phyloP scores from a whole-genome alignment of 1,284 basidiomycete genomes.

The Fistulina hepatica region DNA sequence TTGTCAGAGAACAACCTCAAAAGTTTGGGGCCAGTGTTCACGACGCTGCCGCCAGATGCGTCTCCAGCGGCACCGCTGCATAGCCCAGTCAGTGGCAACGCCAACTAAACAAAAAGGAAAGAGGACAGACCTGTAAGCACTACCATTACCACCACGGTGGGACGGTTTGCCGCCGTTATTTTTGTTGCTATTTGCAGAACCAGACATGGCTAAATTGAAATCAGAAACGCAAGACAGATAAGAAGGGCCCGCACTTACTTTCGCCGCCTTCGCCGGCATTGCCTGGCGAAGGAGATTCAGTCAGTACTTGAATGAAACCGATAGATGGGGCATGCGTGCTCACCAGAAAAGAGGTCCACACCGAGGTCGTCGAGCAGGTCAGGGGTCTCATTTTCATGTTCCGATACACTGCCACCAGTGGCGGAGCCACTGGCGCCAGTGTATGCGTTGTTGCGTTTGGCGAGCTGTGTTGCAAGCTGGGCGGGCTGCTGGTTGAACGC shows the following conservation, averaged over 20 bases:
- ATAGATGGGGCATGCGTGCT: not conserved
- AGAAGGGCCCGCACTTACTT: not conserved
- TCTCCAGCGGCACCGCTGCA: constrained; percentile 23
- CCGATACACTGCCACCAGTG: not conserved
- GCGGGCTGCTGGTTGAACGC: constrained; percentile 11
- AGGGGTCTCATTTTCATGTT: not conserved
- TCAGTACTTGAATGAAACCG: not conserved
- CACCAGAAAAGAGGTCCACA: constrained; percentile 14
- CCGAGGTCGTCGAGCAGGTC: not conserved
- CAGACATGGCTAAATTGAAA: not conserved
- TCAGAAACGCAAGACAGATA: not conserved
- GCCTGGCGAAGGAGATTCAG: constrained; percentile 1
- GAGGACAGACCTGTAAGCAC: not conserved
- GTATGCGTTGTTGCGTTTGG: constrained; percentile 17
- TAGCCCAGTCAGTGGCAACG: too few species aligned
- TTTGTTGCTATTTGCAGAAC: not conserved
- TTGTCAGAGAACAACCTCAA: constrained; percentile 19
- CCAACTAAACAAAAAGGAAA: too few species aligned
- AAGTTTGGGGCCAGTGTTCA: constrained; percentile 5
- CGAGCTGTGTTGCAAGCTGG: constrained; percentile 20
- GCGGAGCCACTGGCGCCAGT: constrained; percentile 5
- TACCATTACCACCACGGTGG: not conserved
- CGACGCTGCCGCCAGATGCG: constrained; percentile 25
- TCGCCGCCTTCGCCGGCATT: constrained; percentile 4
- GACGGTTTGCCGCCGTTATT: not conserved